A percentile compares a stretch with the other conserved stretches of the same genome.
phyloP scores from a whole-genome alignment of 2,329 filamentous ascomycete species.

The Diaporthe velutina region DNA sequence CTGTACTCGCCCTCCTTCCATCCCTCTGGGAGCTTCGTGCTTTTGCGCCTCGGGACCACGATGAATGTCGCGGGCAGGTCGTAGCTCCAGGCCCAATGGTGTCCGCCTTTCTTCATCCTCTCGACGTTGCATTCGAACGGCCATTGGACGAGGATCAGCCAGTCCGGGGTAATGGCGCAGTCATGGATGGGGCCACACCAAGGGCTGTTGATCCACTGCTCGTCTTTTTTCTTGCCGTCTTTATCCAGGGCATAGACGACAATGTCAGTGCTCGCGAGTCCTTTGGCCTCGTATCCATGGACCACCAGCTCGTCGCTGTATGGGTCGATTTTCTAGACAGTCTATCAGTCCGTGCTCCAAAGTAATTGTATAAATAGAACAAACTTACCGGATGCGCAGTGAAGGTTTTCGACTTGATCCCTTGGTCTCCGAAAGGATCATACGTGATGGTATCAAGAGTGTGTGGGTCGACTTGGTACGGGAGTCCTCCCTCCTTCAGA shows the following conservation, averaged over 20 bases:
- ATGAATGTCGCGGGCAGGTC: slow-evolving; percentile 40
- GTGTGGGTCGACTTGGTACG: slow-evolving; percentile 51
- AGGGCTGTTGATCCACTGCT: slow-evolving; percentile 50
- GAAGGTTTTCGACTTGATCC: slow-evolving; percentile 49
- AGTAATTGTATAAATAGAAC: background rate
- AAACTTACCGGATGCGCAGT: slow-evolving; percentile 49
- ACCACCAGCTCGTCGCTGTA: slow-evolving; percentile 52
- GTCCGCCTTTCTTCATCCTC: slow-evolving; percentile 52
- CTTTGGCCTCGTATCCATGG: slow-evolving; percentile 55
- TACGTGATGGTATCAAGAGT: slow-evolving; percentile 51
- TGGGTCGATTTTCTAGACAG: slow-evolving; percentile 49
- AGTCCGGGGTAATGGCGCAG: slow-evolving; percentile 54
- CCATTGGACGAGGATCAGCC: slow-evolving; percentile 50
- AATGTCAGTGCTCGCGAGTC: slow-evolving; percentile 52
- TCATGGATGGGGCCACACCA: slow-evolving; percentile 54
- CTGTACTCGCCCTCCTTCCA: slow-evolving; percentile 45
- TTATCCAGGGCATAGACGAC: slow-evolving; percentile 48
- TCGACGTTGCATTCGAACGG: slow-evolving; percentile 52
- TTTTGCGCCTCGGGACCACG: slow-evolving; percentile 39
- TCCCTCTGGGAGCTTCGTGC: slow-evolving; percentile 38
- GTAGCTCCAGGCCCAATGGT: slow-evolving; percentile 54
- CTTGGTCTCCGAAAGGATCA: slow-evolving; percentile 53
- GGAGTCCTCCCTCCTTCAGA: slow-evolving; percentile 56
- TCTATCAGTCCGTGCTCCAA: background rate
- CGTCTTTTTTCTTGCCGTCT: slow-evolving; percentile 46